These are phyloP conservation scores for Diplocarpon mali DNA, from an alignment of 2,329 filamentous ascomycete species.

Conservation along the genomic window DNA sequence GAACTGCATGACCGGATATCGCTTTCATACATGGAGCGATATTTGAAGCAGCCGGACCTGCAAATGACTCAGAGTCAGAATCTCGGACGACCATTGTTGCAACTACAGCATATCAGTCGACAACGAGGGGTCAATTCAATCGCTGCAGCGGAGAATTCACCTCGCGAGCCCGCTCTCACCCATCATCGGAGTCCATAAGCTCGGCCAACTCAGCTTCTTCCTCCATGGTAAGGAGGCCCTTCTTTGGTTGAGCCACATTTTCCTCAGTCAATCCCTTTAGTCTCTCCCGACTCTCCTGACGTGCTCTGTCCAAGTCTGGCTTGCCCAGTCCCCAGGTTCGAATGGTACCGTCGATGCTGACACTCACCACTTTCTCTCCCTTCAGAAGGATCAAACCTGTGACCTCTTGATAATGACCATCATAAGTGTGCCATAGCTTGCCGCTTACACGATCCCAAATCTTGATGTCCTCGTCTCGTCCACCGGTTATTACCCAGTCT, in stretches of 20 bases:
- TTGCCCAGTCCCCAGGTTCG: slow-evolving; percentile 69
- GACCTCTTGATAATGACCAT: slow-evolving; percentile 88
- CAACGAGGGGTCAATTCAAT: not conserved
- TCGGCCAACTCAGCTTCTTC: slow-evolving; percentile 90
- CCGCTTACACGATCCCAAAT: slow-evolving; percentile 74
- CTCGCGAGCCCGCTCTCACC: slow-evolving; percentile 28
- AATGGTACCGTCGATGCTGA: slow-evolving; percentile 82
- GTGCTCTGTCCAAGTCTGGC: slow-evolving; percentile 44
- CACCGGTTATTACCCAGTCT: slow-evolving; percentile 75
- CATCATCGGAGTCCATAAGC: slow-evolving; percentile 65
- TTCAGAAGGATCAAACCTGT: slow-evolving; percentile 62
- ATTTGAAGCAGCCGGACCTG: too few relatives aligned
- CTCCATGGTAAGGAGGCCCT: slow-evolving; percentile 63
- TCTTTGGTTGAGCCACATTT: slow-evolving; percentile 34
- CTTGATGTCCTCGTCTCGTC: slow-evolving; percentile 82
- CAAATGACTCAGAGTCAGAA: too few relatives aligned
- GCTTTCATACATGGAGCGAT: too few relatives aligned
- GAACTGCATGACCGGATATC: too few relatives aligned
- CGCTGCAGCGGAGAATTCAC: not conserved
- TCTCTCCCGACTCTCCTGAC: slow-evolving; percentile 37
- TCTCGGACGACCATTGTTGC: too few relatives aligned
- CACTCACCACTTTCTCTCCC: slow-evolving; percentile 55
- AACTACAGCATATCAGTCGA: too few relatives aligned
- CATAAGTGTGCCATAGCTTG: slow-evolving; percentile 60
- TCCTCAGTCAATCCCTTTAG: slow-evolving; percentile 33